Percentiles rank a stretch among this genome's conserved stretches.
These are phyloP conservation scores for Suhomyces faveliae DNA, from an alignment of 805 yeast species.

Conservation along the genomic window DNA sequence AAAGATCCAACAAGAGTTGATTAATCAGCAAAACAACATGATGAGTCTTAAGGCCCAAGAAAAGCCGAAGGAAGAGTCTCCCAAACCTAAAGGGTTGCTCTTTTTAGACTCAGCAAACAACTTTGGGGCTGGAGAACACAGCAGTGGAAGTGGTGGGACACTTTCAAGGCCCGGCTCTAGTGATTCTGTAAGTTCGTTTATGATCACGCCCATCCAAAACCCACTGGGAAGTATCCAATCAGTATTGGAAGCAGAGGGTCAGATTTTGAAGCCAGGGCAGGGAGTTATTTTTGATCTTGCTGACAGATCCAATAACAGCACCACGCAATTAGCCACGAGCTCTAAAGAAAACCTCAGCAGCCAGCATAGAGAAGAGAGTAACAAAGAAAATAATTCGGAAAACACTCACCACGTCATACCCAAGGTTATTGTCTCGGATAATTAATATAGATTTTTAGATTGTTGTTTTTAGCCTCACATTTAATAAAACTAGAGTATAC, in stretches of 20 bases:
- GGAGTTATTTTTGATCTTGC: background rate
- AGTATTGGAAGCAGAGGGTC: conserved; percentile 6
- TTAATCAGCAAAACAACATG: conserved; percentile 37
- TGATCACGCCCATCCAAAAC: background rate
- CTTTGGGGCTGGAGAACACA: background rate
- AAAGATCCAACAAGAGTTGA: conserved; percentile 35
- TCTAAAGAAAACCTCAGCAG: background rate
- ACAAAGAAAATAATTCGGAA: background rate
- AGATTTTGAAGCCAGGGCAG: conserved; percentile 3
- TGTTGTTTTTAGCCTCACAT: background rate
- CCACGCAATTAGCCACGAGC: background rate
- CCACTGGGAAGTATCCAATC: conserved; percentile 6
- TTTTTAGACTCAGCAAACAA: background rate
- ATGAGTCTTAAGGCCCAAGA: conserved; percentile 16
- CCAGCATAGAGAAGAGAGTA: background rate
- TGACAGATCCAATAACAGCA: background rate
- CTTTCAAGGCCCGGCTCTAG: conserved; percentile 6
- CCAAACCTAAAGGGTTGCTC: background rate
- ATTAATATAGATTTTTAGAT: background rate
- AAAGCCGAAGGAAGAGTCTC: background rate
- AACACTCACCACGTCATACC: conserved; percentile 5
- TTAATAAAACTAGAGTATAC: no score
- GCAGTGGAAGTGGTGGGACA: background rate
- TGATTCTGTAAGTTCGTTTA: conserved; percentile 12
- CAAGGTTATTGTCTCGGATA: conserved; percentile 9